Evolutionary conservation across 148 eudicot species (phyloP).

Genomic region (Rhododendron kiyosumense): DNA sequence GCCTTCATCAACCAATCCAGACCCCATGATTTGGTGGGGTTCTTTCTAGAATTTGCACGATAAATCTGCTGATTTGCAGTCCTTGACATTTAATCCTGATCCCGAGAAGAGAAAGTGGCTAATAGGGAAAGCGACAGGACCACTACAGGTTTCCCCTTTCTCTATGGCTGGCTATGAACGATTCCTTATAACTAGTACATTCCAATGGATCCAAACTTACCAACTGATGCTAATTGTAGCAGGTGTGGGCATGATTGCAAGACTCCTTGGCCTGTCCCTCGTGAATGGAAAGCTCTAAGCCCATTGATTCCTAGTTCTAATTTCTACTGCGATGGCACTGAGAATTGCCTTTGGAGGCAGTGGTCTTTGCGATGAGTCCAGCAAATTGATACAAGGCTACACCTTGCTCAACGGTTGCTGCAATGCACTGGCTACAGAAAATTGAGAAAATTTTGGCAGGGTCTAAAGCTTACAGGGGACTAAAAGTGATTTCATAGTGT

Average conservation of each 20-base stretch:
- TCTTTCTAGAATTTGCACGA: background rate
- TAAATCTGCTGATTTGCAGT: background rate
- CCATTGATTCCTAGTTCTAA: background rate
- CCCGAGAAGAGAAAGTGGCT: background rate
- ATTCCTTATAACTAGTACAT: background rate
- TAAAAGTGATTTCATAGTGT: background rate
- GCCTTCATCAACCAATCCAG: background rate
- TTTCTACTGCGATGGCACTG: background rate
- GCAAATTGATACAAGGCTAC: too few species aligned
- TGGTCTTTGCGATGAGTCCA: background rate
- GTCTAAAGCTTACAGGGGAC: background rate
- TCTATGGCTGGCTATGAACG: background rate
- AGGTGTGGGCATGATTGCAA: background rate
- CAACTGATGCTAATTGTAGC: background rate
- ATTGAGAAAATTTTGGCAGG: background rate
- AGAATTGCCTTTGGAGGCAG: background rate
- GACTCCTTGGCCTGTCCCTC: background rate
- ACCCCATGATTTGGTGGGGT: background rate
- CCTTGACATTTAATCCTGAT: background rate
- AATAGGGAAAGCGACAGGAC: background rate
- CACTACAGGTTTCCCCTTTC: background rate
- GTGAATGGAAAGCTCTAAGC: background rate
- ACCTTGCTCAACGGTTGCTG: background rate
- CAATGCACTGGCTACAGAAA: background rate
- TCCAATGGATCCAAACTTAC: background rate